phyloP scores from a whole-genome alignment of 1,139 yeast genomes.

The Magnusiomyces ingens region DNA sequence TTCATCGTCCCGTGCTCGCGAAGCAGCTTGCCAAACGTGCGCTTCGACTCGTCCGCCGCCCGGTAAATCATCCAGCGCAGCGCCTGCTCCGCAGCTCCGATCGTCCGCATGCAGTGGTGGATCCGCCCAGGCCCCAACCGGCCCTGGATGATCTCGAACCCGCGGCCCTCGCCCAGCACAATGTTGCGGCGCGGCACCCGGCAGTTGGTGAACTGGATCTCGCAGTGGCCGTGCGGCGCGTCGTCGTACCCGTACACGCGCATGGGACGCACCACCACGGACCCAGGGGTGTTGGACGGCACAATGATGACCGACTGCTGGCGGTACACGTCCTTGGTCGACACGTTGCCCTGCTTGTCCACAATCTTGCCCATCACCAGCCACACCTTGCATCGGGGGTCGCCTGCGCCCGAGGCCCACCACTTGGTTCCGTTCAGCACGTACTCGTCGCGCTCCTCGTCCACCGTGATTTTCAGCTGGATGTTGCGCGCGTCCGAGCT shows the following conservation, averaged over 20 bases:
- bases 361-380: slow-evolving; percentile 61
- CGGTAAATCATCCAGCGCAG: slow-evolving; percentile 47
- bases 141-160: slow-evolving; percentile 63
- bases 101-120: slow-evolving; percentile 67
- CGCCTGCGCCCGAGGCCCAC: slow-evolving; percentile 76
- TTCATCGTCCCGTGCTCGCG: slow-evolving; percentile 49
- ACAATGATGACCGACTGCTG: slow-evolving; percentile 59
- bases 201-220: slow-evolving; percentile 48
- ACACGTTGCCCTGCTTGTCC: slow-evolving; percentile 29
- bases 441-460: slow-evolving; percentile 40
- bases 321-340: slow-evolving; percentile 34
- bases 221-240: slow-evolving; percentile 72
- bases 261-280: slow-evolving; percentile 48
- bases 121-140: slow-evolving; percentile 69
- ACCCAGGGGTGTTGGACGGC: slow-evolving; percentile 53
- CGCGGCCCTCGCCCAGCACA: slow-evolving; percentile 45
- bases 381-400: slow-evolving; percentile 54
- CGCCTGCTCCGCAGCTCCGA: slow-evolving; percentile 62
- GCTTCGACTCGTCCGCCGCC: slow-evolving; percentile 43
- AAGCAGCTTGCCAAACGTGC: slow-evolving; percentile 53
- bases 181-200: slow-evolving; percentile 45
- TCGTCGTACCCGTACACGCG: slow-evolving; percentile 59
- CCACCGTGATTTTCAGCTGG: slow-evolving; percentile 42
- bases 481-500: slow-evolving; percentile 66
- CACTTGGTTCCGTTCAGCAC: slow-evolving; percentile 62